Conservation (phyloP, 2,329 filamentous ascomycete species). For the Zopfia rhizophila region DNA sequence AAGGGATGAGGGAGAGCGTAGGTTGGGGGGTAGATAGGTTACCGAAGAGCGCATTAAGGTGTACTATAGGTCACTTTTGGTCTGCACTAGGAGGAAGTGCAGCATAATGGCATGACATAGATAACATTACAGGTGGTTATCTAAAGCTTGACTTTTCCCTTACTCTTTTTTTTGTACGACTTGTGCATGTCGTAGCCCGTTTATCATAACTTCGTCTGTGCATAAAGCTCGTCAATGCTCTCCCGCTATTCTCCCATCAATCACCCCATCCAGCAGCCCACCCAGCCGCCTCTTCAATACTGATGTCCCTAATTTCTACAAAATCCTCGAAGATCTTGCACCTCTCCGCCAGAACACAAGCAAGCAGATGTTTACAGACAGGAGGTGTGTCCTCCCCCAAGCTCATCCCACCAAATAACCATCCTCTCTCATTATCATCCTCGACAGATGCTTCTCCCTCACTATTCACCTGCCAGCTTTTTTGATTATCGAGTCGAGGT, state of each 20-base stretch:
- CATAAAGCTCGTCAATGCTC: not conserved
- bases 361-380: conserved; percentile 89
- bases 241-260: conserved; percentile 19
- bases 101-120: conserved; percentile 41
- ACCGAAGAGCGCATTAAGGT: conserved; percentile 51
- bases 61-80: conserved; percentile 35
- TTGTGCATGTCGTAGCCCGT: not conserved
- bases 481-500: too few species aligned
- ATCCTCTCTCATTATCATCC: too few species aligned
- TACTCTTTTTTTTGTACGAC: not conserved
- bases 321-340: conserved; percentile 69
- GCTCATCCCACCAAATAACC: conserved; percentile 65
- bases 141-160: not conserved
- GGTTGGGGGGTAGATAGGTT: conserved; percentile 31
- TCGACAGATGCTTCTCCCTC: conserved; percentile 12
- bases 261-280: conserved; percentile 62
- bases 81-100: conserved; percentile 9
- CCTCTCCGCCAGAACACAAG: conserved; percentile 77
- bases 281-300: conserved; percentile 76
- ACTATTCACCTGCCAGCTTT: not conserved
- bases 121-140: conserved; percentile 24
- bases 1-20: conserved; percentile 59
- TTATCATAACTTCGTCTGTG: not conserved
- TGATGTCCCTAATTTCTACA: conserved; percentile 65
- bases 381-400: conserved; percentile 59